Evolutionary conservation across 768 basidiomycete genomes (phyloP), one percentile per base, ranked within the genome.

Genomic region (Mycena vitilis): DNA sequence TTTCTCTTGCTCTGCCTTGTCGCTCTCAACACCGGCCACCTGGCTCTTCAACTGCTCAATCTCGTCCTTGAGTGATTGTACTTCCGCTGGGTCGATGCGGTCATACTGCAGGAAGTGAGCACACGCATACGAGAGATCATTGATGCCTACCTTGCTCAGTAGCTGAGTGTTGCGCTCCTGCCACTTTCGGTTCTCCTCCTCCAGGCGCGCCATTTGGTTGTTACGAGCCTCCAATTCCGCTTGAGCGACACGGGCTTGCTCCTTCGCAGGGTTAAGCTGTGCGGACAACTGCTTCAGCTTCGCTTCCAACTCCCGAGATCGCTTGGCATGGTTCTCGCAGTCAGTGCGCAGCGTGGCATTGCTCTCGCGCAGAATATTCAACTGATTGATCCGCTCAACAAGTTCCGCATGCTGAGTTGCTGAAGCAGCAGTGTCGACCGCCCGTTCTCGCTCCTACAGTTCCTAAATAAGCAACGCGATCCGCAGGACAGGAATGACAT

Each of bases 301-400:
- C 51, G 75, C 73, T 49, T 93, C 92, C 40, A 96, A 82, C 47
- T 91, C 89, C 47, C 86, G 84, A 25, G 89, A 85, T 49, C 89
- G 90, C 77, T 90, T 93, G 30, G 85, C 78, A 69, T 93, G 85
- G n/a, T 81, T 83, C 68, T 94, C 92, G 71, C 86, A 88, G 63
- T 96, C 94, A 38, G 90, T 83, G 65, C 95, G 89, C 0, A 96
- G 84, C 2, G 93, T 95, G 0, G 91, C 89, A 75, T 96, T 96
- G 81, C 94, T 95, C 78, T 96, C 95, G 44, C 94, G 88, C 3
- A 96, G 81, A 60, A 96, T 87, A 63, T 94, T 95, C 68, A 95
- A 85, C 71, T 95, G 93, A 69, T 94, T 93, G 78, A 95, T 95
- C 69, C 91, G 86, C 77, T 95, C 93, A 56, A 96, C 81, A 58